These are phyloP conservation scores for Trichoderma sp. DNA, from an alignment of 2,329 filamentous ascomycete genomes.

Conservation along the genomic window DNA sequence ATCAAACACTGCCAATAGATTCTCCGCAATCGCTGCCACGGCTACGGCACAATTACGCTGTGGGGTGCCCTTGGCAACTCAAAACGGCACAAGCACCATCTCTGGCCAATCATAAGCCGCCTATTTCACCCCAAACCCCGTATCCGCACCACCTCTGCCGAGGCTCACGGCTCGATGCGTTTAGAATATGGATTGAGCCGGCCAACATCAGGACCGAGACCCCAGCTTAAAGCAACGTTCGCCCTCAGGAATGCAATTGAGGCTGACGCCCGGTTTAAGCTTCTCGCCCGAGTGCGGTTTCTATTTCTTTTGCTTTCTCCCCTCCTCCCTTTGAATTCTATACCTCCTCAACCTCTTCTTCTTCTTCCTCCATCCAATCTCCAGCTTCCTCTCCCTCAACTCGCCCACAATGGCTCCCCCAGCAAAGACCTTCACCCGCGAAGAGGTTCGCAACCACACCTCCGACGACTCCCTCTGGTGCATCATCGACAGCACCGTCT, in stretches of 20 bases:
- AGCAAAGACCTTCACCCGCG: conserved; percentile 53
- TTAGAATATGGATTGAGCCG: background rate
- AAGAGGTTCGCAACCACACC: conserved; percentile 72
- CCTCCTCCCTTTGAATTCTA: background rate
- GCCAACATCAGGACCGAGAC: background rate
- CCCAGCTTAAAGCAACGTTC: background rate
- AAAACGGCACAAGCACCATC: background rate
- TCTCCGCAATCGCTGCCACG: background rate
- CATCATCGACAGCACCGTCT: conserved; percentile 82
- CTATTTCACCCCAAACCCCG: background rate
- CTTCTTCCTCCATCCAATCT: background rate
- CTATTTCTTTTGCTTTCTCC: background rate
- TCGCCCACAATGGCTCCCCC: conserved; percentile 35
- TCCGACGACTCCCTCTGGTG: conserved; percentile 75
- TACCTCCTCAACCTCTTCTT: background rate
- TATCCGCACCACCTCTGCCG: conserved; percentile 5
- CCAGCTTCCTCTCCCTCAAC: background rate
- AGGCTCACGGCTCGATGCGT: conserved; percentile 4
- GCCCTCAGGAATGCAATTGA: conserved; percentile 5
- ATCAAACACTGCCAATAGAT: background rate
- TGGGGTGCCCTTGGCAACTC: background rate
- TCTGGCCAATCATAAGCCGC: background rate
- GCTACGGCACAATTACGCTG: background rate
- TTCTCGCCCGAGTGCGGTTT: background rate
- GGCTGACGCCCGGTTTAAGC: background rate